Percentiles rank a stretch among this genome's conserved stretches.
These are phyloP conservation scores for Tagetes erecta DNA, from an alignment of 129 eudicot species.

Conservation along the genomic window DNA sequence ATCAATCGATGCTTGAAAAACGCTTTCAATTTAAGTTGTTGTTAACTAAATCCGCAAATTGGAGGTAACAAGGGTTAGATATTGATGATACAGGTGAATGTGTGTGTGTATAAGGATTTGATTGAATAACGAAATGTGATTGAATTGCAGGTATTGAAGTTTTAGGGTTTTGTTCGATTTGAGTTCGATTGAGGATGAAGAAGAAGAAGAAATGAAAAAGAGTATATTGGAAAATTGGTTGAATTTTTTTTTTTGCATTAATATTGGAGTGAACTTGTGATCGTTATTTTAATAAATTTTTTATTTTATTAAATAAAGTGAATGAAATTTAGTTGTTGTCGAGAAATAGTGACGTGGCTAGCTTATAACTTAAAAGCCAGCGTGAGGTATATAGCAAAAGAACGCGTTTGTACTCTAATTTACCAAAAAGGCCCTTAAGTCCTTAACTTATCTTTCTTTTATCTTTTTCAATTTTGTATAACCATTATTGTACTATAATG, in stretches of 20 bases:
- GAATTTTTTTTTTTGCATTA: conserved; percentile 30
- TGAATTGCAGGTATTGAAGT: conserved; percentile 15
- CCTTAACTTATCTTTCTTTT: no score
- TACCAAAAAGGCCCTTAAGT: conserved; percentile 1
- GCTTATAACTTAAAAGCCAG: no score
- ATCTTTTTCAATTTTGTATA: no score
- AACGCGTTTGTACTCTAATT: conserved; percentile 5
- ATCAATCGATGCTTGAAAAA: conserved; percentile 32
- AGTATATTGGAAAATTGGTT: conserved; percentile 25
- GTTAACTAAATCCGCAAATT: conserved; percentile 14
- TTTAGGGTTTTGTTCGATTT: conserved; percentile 29
- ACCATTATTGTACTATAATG: no score
- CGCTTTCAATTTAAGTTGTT: conserved; percentile 6
- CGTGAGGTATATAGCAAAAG: neutral
- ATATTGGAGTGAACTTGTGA: conserved; percentile 38
- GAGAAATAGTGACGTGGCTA: conserved; percentile 21
- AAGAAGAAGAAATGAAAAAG: conserved; percentile 16
- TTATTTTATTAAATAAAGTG: neutral
- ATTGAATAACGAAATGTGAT: conserved; percentile 1
- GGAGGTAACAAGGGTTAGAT: conserved; percentile 19
- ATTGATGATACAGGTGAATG: conserved; percentile 12
- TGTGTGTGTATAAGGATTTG: neutral
- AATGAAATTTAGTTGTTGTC: conserved; percentile 23
- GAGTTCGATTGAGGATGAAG: conserved; percentile 24
- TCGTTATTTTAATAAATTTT: neutral